Evolutionary conservation across 2,329 filamentous ascomycete genomes (phyloP), one percentile per base, ranked within the genome.

Genomic region (Xenoacremonium recifei): DNA sequence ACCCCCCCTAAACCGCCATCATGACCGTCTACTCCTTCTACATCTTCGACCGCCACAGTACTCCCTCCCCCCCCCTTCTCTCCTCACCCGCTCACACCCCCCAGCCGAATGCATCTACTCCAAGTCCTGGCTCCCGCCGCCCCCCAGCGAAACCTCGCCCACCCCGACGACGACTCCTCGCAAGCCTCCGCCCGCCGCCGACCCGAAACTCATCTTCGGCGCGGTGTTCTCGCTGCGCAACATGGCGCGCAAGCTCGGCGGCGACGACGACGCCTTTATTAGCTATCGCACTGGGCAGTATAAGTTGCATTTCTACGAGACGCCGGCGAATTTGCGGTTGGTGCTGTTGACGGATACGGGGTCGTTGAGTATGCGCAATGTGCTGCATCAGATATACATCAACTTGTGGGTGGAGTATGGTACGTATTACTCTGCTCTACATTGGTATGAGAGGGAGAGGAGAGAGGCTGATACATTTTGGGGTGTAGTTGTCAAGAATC

Each of bases 221-320:
- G 93, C 92, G 45, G 84, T 99, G 51, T 99, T 96, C 73, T 96
- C 90, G 36, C 75, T 99, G 57, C 85, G 93, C 58, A 96, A 96
- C 70, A 96, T 99, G 86, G 89, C 87, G 49, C 87, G 89, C 66
- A 96, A 96, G 74, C 80, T 99, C 35, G 92, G 92, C 60, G 92
- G 92, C 52, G 83, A 89, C 40, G 90, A 96, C 65, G 92, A 96
- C 71, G 89, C 87, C 63, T 99, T 99, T 67, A 86, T 99, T 56
- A 89, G 85, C 55, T 99, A 88, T 70, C 87, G 89, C 56, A 99
- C 93, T 39, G 87, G 79, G 54, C 87, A 96, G 68, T 99, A 99
- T 77, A 96, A 96, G 71, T 80, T 99, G 57, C 93, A 99, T 71
- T 99, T 95, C 74, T 99, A 96, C 76, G 93, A 99, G 75, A 97